Evolutionary conservation across 257 asterid species (phyloP), one percentile per base, ranked within the genome.

Genomic region (Cinchona pubescens): DNA sequence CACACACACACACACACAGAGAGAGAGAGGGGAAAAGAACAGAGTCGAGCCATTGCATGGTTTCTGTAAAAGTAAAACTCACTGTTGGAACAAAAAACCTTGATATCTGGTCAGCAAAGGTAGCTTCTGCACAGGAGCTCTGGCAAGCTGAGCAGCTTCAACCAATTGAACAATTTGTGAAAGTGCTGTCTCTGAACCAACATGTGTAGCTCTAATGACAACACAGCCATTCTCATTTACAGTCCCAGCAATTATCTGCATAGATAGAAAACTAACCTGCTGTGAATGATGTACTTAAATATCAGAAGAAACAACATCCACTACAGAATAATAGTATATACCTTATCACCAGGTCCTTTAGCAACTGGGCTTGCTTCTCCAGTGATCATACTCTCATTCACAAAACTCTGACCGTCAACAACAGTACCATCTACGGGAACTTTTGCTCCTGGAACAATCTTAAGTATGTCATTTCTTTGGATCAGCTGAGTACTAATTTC

Each of bases 61-160:
- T 76, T 61, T 12, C 49, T 75, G 72, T 27, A 59, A 63, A 75
- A 73, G 56, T 56, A 76, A n/a, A n/a, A 86, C 97, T 87, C 85
- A 92, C 99, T 6, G 88, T 89, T 43, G 99, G 99, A 72, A 94
- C 97, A 87, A 94, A 94, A 78, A 87, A 81, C 83, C 82, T 89
- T 27, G 99, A 90, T 75, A 94, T 94, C 86, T 89, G 97, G 79
- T 94, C 98, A 84, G 98, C 98, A n/a, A n/a, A n/a, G n/a, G n/a
- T 83, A 94, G 86, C 88, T 92, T 94, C 87, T 94, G 98, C 66
- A 94, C 98, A 78, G 97, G 98, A 83, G 97, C 97, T 87, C 90
- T 90, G 60, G 99, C 97, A 78, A 94, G 97, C 88, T 92, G 97
- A 84, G 99, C 99, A 80, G 97, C 99, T 90, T 94, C 99, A 80